These are phyloP conservation scores for Suhomyces bolitotheri DNA, from an alignment of 1,139 yeast species.

Conservation along the genomic window DNA sequence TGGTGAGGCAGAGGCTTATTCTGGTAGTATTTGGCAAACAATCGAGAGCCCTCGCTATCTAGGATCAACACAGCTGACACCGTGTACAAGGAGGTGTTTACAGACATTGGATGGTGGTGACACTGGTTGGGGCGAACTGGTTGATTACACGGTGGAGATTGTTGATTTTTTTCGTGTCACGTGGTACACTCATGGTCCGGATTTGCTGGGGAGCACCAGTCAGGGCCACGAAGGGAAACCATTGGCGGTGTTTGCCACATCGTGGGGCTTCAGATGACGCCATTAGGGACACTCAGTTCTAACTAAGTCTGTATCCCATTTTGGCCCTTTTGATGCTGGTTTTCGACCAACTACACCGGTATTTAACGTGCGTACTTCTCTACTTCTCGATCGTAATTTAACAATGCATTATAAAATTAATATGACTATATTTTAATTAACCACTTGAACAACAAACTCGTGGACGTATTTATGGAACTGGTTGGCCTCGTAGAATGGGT, in stretches of 20 bases:
- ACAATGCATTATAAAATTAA: background rate
- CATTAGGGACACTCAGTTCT: no score
- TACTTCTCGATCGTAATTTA: no score
- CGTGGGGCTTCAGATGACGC: no score
- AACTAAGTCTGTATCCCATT: no score
- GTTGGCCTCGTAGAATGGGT: constrained; percentile 34
- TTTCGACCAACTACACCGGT: no score
- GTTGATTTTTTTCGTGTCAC: constrained; percentile 8
- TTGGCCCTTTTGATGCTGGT: no score
- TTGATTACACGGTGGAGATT: constrained; percentile 12
- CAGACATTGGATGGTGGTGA: constrained; percentile 38
- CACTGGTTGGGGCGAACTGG: background rate
- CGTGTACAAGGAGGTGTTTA: constrained; percentile 72
- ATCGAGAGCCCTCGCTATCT: constrained; percentile 78
- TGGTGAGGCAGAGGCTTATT: constrained; percentile 28
- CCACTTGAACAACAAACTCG: constrained; percentile 26
- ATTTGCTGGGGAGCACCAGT: no score
- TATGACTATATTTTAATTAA: constrained; percentile 8
- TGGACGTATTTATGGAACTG: constrained; percentile 39
- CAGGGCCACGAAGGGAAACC: no score
- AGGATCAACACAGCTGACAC: constrained; percentile 75
- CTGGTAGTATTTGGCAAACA: constrained; percentile 81
- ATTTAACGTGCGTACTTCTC: no score
- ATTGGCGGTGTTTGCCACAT: no score
- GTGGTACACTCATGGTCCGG: constrained; percentile 2